Base-by-base conservation (phyloP, 192 early-diverging fungal species). In the Mortierella alpina region DNA sequence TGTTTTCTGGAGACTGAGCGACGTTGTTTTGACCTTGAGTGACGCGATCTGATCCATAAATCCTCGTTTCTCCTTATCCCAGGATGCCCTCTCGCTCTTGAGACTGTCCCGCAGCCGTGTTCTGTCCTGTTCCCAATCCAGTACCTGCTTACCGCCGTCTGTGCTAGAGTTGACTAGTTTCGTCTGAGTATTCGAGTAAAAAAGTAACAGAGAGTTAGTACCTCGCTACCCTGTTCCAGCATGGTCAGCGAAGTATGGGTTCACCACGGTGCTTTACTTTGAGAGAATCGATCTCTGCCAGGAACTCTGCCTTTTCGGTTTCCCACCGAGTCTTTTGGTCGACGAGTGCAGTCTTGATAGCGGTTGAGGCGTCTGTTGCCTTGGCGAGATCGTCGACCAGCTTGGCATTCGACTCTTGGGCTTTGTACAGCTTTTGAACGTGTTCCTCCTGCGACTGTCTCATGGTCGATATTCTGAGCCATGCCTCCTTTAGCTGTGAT, bases 1-100 rank as follows among this genome's bases (percentile, higher is more conserved):
- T 4, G 49, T 51, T 46, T 80, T 80, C 46, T 80, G 69, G 7
- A 80, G 13, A 22, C 65, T 42, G 22, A 79, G 59, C 17, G 68
- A 23, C 7, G 69, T 51, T 11, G 57, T 49, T 17, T 80, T 80
- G 70, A 80, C 55, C 49, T 80, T 80, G 46, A 80, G 54, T 2
- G 77, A 80, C 2, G 70, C 77, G 22, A 80, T 72, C 42, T 80
- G 77, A n/a, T 80, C 77, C 57, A 68, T n/a, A 10, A 72, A 68
- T 4, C 59, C 64, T 14, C 64, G 72, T 53, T 72, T 80, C 15
- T 80, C 77, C 45, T 61, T 62, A 15, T 62, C 77, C 77, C 77
- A 80, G 4, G 11, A 7, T 20, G 44, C 52, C 14, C 63, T 53
- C 20, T 72, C 77, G n/a, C 72, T 52, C 49, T 72, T 61, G n/a